Conservation (phyloP, 225 moss, liverwort and hornwort genomes). For the Thuidium tamariscinum region DNA sequence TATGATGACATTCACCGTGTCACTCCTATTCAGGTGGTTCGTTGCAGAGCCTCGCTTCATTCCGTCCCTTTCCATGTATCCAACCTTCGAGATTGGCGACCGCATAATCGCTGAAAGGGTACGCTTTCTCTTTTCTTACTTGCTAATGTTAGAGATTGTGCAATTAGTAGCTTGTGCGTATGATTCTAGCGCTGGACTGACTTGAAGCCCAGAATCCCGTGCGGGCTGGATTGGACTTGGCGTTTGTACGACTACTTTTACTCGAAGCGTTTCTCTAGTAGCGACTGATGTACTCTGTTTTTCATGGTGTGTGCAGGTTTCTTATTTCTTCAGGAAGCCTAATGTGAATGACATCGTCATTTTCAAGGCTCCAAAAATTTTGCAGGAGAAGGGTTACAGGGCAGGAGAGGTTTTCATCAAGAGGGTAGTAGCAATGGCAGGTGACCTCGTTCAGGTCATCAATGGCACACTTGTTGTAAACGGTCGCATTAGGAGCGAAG, state of each 20-base stretch:
- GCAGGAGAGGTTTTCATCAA: constrained; percentile 52
- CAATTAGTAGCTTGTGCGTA: not conserved
- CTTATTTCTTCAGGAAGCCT: constrained; percentile 60
- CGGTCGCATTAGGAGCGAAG: constrained; percentile 42
- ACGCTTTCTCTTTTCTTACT: not conserved
- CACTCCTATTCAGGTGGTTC: constrained; percentile 83
- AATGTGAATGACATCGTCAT: constrained; percentile 61
- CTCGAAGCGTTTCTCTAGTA: not conserved
- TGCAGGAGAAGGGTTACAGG: constrained; percentile 46
- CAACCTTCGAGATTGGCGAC: constrained; percentile 92
- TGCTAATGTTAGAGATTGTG: not conserved
- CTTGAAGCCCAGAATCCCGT: not conserved
- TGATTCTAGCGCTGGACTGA: not conserved
- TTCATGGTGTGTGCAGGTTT: constrained; percentile 23
- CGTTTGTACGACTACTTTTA: not conserved
- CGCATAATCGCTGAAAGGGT: constrained; percentile 99
- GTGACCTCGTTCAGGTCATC: constrained; percentile 55
- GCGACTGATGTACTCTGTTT: not conserved
- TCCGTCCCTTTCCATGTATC: constrained; percentile 94
- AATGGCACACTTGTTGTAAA: constrained; percentile 55
- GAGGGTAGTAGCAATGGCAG: constrained; percentile 55
- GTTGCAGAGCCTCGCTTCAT: constrained; percentile 94
- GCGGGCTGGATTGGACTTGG: not conserved
- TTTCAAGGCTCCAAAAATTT: constrained; percentile 52
- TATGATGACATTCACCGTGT: constrained; percentile 75